Conservation (phyloP, 495 filamentous ascomycete genomes). For the Penicillium roqueforti region DNA sequence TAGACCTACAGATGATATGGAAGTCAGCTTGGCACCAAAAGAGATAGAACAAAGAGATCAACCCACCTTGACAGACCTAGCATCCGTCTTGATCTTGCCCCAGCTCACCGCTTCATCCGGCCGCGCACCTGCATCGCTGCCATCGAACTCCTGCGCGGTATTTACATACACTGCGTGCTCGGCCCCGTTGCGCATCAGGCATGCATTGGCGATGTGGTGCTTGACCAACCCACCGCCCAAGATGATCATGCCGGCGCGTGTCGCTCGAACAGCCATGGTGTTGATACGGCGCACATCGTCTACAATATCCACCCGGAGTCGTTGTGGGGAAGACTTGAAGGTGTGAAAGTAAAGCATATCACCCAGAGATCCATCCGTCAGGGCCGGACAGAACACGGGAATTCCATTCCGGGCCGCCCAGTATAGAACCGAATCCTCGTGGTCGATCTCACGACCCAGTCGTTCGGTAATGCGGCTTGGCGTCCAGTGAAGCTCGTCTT, state of each 20-base stretch:
- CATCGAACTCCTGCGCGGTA: constrained; percentile 94
- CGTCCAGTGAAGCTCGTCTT: constrained; percentile 80
- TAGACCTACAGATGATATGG: constrained; percentile 57
- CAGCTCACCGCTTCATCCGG: constrained; percentile 97
- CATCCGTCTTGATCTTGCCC: constrained; percentile 93
- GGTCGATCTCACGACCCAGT: constrained; percentile 85
- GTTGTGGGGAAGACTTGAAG: constrained; percentile 73
- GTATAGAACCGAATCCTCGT: constrained; percentile 83
- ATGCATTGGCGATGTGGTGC: constrained; percentile 96
- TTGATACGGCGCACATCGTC: constrained; percentile 88
- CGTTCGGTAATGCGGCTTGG: constrained; percentile 82
- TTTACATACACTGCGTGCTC: constrained; percentile 97
- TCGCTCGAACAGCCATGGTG: constrained; percentile 77
- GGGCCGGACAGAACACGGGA: constrained; percentile 91
- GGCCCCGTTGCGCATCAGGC: constrained; percentile 93
- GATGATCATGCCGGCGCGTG: constrained; percentile 86
- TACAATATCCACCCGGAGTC: constrained; percentile 80
- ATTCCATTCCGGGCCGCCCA: constrained; percentile 94
- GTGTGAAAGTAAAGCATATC: constrained; percentile 99
- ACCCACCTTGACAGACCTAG: constrained; percentile 76
- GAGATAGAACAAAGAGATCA: background rate
- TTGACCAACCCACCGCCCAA: constrained; percentile 91
- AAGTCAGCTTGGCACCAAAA: background rate
- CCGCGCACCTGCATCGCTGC: constrained; percentile 90
- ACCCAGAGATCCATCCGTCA: constrained; percentile 90